Percentiles rank a stretch among this genome's conserved stretches.
Evolutionary conservation across 2,329 filamentous ascomycete species (phyloP).

Genomic region (Phyllosticta citribraziliensis): DNA sequence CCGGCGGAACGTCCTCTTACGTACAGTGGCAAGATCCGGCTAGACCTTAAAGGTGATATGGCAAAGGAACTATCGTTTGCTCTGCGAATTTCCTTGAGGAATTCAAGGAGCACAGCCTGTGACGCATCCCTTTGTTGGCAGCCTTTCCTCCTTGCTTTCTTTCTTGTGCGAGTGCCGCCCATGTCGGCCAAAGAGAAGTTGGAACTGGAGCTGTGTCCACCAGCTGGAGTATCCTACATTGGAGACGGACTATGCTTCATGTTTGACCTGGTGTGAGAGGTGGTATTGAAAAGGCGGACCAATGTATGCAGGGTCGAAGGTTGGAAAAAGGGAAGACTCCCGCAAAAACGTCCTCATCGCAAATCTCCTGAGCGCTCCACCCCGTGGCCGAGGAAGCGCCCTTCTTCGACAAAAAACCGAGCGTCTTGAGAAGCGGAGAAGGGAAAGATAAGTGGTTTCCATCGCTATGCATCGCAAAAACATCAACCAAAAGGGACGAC

Average conservation of each 20-base stretch:
- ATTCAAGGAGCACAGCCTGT: no score
- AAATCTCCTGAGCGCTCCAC: no score
- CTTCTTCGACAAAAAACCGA: background rate
- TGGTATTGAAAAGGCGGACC: background rate
- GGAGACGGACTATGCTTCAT: background rate
- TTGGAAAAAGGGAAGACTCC: background rate
- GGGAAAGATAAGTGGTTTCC: background rate
- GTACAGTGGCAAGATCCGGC: no score
- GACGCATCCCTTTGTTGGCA: no score
- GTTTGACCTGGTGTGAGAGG: background rate
- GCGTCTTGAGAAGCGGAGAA: background rate
- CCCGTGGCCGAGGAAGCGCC: background rate
- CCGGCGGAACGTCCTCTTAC: no score
- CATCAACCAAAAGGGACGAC: background rate
- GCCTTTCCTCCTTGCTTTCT: background rate
- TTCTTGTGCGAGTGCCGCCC: background rate
- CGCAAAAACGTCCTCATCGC: background rate
- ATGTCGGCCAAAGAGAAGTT: background rate
- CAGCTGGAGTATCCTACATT: background rate
- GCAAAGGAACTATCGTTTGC: no score
- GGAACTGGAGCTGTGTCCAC: background rate
- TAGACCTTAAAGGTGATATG: no score
- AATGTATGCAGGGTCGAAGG: background rate
- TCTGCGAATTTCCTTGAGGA: no score
- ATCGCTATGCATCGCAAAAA: slow-evolving; percentile 9